Percentiles rank a stretch among this genome's conserved stretches.
phyloP scores from a whole-genome alignment of 768 basidiomycete genomes.

The Suillus tomentosus region DNA sequence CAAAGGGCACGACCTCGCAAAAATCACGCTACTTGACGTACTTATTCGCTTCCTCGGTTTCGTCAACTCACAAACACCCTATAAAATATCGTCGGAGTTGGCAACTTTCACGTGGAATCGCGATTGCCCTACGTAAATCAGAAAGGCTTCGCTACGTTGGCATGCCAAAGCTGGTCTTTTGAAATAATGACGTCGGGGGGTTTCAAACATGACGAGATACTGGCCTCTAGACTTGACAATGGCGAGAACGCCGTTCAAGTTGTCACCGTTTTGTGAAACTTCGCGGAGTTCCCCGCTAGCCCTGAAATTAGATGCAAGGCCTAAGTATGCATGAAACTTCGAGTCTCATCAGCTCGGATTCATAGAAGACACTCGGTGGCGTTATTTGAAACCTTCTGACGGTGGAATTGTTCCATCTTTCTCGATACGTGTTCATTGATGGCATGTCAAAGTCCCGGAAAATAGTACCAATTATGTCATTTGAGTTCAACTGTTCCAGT shows the following conservation, averaged over 20 bases:
- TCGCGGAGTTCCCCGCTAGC: constrained; percentile 19
- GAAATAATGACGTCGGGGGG: constrained; percentile 21
- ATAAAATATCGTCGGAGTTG: constrained; percentile 26
- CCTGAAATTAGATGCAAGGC: constrained; percentile 18
- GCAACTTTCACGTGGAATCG: constrained; percentile 22
- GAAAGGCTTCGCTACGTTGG: constrained; percentile 27
- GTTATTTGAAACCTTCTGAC: constrained; percentile 2
- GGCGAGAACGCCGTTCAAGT: constrained; percentile 26
- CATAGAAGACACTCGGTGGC: not conserved
- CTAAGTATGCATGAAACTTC: not conserved
- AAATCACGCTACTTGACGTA: not conserved
- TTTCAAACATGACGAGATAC: not conserved
- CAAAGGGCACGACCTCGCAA: constrained; percentile 24
- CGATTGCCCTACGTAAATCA: constrained; percentile 25
- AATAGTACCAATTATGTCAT: constrained; percentile 11
- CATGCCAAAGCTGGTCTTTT: constrained; percentile 11
- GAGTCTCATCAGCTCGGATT: constrained; percentile 9
- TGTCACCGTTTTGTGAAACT: constrained; percentile 3
- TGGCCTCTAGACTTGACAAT: constrained; percentile 25
- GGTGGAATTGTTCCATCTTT: constrained; percentile 18
- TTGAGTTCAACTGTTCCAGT: not conserved
- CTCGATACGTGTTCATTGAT: constrained; percentile 15
- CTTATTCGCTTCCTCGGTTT: constrained; percentile 24
- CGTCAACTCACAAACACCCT: constrained; percentile 21
- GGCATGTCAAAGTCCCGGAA: constrained; percentile 25